Base-by-base conservation (phyloP, 163 green algal species). In the Scenedesmus sp. region DNA sequence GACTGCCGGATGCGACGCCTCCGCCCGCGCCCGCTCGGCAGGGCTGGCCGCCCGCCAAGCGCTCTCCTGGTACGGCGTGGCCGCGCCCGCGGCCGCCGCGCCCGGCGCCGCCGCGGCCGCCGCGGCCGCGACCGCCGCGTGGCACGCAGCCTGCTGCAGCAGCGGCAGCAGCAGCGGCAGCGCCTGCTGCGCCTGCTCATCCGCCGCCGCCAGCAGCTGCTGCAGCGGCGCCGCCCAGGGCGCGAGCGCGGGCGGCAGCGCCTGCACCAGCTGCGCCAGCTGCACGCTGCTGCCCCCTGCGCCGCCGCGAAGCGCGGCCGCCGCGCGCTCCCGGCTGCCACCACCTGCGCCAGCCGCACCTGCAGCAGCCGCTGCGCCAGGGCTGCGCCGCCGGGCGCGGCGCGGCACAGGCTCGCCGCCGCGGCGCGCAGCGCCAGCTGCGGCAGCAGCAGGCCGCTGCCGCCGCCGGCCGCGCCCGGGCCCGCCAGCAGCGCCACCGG, bases 1-100 rank as follows among this genome's bases (percentile, higher is more conserved):
- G 0, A 95, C 44, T 1, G 70, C 80, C 4, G 88, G 79, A 70
- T 95, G 91, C 1, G 60, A n/a, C 1, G 89, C 80, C 2, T 85
- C 83, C 15, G 13, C 57, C 13, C 70, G 33, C 2, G 81, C 84
- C 9, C 85, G 58, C 28, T 91, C 87, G 60, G 89, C 70, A 0
- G 90, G 90, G 13, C 86, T 78, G 2, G 57, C 50, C 26, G 83
- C 63, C 7, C 85, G 74, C 83, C 78, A 92, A 58, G 64, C 86
- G 1, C 86, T 93, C 44, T 84, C 69, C 78, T 91, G 84, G 63
- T 86, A 73, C 58, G 84, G 51, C 2, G 76, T 87, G 31, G 77
- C 75, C 18, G n/a, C 14, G 44, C 74, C 47, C 28, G 60, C 60
- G 14, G 53, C 60, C 14, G 54, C 63, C 4, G 73, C 72, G 24